Base-by-base conservation (phyloP, 371 early-diverging fungal species). In the Fennellomyces sp. region DNA sequence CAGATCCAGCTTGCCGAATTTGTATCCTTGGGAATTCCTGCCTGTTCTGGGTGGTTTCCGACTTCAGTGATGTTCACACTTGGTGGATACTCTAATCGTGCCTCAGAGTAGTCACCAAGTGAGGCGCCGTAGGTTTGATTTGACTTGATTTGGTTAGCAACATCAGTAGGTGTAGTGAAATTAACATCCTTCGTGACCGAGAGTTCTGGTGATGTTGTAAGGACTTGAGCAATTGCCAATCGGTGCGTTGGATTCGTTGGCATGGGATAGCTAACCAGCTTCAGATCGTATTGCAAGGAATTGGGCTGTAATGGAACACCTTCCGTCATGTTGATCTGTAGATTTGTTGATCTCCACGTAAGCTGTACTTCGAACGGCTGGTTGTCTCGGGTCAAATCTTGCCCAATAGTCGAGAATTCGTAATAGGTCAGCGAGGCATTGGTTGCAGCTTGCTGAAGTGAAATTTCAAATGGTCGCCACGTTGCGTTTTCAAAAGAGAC, bases 271-370 rank as follows among this genome's bases (percentile, higher is more conserved):
- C 66, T 62, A 31, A 53, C 48, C 0, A 78, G 17, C 4, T 53
- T 26, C 27, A 81, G 58, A 53, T 81, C 76, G 33, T 77, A 81
- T 52, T 70, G 36, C 3, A 74, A 49, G 3, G 81, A 77, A 27
- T 75, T 75, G 17, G 81, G 81, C 38, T 73, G 69, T 19, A 73
- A 66, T 0, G 64, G 52, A 23, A 81, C 61, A 7, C 74, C 66
- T 13, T 71, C 76, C 3, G 78, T 75, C 25, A 62, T 61, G 36
- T 81, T 81, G 35, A 81, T 39, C 51, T 81, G 76, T 4, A 81
- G 38, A 31, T 77, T 77, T 35, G 66, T 66, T 1, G 69, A 52
- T 15, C 81, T 58, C 58, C 69, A 72, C 0, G 66, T 73, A 13
- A 77, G 30, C 10, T 59, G 55, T 8, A 74, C 58, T 27, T 38